Percentiles rank a stretch among this genome's conserved stretches.
Conservation (phyloP, 2,329 filamentous ascomycete species). For the Alternaria triticina region DNA sequence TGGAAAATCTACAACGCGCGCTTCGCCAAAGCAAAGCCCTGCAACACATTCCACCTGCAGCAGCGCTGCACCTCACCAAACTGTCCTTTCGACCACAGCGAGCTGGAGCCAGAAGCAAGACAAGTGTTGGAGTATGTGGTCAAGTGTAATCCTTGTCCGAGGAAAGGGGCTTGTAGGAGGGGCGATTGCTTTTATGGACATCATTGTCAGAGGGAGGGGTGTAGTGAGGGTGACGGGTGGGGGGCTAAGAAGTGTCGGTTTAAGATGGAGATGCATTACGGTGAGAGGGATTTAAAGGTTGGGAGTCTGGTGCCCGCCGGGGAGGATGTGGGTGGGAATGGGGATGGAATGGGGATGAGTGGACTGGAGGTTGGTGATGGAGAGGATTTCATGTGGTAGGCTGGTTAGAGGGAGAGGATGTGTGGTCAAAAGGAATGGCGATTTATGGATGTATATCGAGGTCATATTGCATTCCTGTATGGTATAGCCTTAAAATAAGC, state of each 20-base stretch:
- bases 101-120: slow-evolving; percentile 49
- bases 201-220: slow-evolving; percentile 48
- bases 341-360: background rate
- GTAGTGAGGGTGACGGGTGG: slow-evolving; percentile 15
- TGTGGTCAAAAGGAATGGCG: background rate
- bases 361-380: background rate
- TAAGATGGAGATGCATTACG: slow-evolving; percentile 30
- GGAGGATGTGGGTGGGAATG: background rate
- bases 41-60: slow-evolving; percentile 57
- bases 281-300: slow-evolving; percentile 23
- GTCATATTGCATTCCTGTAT: too few relatives aligned
- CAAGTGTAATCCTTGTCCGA: slow-evolving; percentile 52
- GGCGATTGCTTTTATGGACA: slow-evolving; percentile 57
- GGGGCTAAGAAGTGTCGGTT: slow-evolving; percentile 29
- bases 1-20: slow-evolving; percentile 49
- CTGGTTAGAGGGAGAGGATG: too few relatives aligned
- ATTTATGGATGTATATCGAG: too few relatives aligned
- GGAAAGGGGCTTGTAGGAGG: slow-evolving; percentile 51
- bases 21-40: slow-evolving; percentile 51
- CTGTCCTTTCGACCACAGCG: slow-evolving; percentile 56
- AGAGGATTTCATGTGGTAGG: background rate
- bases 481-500: background rate
- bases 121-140: slow-evolving; percentile 55
- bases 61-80: slow-evolving; percentile 42
- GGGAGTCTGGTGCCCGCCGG: slow-evolving; percentile 28